These are phyloP conservation scores for Gigaspora rosea DNA, from an alignment of 192 early-diverging fungal genomes.

Conservation along the genomic window DNA sequence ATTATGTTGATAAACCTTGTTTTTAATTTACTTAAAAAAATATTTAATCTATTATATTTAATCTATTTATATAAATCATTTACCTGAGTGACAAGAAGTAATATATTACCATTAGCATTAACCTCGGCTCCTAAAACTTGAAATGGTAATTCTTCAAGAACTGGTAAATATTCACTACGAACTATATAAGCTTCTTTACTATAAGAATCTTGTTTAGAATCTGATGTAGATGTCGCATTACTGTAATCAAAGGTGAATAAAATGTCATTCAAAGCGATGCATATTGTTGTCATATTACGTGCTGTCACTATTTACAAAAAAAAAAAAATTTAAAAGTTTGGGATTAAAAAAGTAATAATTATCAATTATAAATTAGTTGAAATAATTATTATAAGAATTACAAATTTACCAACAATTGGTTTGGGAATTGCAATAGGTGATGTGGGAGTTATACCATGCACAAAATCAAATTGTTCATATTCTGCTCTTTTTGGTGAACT, in stretches of 20 bases:
- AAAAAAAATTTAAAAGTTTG: too few species aligned
- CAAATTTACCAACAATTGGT: constrained; percentile 1
- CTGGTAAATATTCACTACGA: background rate
- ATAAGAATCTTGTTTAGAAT: background rate
- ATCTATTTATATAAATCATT: background rate
- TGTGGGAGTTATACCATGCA: background rate
- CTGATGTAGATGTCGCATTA: background rate
- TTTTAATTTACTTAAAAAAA: too few species aligned
- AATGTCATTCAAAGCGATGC: constrained; percentile 9
- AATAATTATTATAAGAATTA: background rate
- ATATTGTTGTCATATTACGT: constrained; percentile 6
- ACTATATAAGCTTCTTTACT: constrained; percentile 18
- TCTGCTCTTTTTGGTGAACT: background rate
- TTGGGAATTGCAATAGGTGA: background rate
- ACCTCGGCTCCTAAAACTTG: constrained; percentile 11
- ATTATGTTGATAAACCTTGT: too few species aligned
- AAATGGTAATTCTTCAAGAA: constrained; percentile 2
- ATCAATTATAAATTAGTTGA: background rate
- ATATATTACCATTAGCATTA: constrained; percentile 10
- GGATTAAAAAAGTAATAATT: too few species aligned
- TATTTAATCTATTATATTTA: too few species aligned
- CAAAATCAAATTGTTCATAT: constrained; percentile 22
- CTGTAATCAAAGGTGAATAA: constrained; percentile 11
- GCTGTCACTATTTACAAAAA: background rate
- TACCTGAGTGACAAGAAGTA: constrained; percentile 17